Evolutionary conservation across 129 eudicot species (phyloP).

Genomic region (Scalesia atractyloides): DNA sequence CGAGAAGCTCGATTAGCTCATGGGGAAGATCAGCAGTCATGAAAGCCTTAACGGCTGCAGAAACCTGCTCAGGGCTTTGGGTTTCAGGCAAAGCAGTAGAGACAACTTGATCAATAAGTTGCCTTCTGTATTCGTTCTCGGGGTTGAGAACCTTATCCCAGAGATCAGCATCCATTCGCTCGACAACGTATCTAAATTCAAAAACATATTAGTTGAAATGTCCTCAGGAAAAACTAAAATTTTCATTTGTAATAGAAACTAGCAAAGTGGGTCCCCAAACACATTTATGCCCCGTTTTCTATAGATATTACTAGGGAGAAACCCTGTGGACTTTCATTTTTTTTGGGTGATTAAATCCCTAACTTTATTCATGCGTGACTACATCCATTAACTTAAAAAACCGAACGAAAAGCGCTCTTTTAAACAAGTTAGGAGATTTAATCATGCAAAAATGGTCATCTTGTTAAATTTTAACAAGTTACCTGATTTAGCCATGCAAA

Average conservation of each 20-base stretch:
- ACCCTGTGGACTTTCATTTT: not conserved
- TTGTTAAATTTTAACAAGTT: not conserved
- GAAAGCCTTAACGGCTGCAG: conserved; percentile 98
- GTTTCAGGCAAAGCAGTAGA: conserved; percentile 95
- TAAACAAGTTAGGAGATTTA: not conserved
- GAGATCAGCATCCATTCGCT: conserved; percentile 98
- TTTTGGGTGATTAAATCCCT: not conserved
- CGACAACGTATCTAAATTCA: conserved; percentile 80
- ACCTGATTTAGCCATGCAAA: not conserved
- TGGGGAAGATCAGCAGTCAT: conserved; percentile 99
- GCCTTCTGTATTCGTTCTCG: conserved; percentile 92
- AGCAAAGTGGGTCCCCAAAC: not conserved
- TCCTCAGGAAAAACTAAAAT: not conserved
- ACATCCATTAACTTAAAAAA: not conserved
- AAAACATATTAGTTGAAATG: conserved; percentile 8
- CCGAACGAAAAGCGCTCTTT: not conserved
- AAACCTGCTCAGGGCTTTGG: conserved; percentile 98
- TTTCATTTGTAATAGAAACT: not conserved
- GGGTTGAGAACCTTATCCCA: conserved; percentile 98
- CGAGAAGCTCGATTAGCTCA: conserved; percentile 96
- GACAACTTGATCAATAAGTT: conserved; percentile 97
- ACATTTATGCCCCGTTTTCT: not conserved
- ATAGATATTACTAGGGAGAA: not conserved
- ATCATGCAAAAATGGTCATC: not conserved
- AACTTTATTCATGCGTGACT: not conserved